Base-by-base conservation (phyloP, 2,329 filamentous ascomycete species). In the Fusarium nurragi region DNA sequence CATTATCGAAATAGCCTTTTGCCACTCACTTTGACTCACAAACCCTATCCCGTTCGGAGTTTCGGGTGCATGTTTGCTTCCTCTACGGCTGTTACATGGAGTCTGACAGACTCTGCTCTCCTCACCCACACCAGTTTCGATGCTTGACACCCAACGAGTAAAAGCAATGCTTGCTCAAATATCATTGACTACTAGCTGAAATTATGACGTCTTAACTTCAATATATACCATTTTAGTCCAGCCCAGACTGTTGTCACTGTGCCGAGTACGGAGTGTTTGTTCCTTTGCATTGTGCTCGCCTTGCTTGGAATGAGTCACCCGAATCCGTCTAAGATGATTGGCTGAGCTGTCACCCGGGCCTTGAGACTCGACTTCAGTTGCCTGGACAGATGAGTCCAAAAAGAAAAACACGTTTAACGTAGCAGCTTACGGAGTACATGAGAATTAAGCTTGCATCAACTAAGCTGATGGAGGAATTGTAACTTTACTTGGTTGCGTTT, bases 261-360 rank as follows among this genome's bases (percentile, higher is more conserved):
- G 25, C 3, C 14, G 12, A n/a, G 8, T n/a, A 34, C 32, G 32
- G 32, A 34, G 32, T 34, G 6, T 34, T 34, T 34, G 32, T 5
- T 34, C 32, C 32, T 34, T 9, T n/a, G 32, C 32, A 16, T n/a
- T n/a, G 7, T n/a, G 32, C n/a, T 34, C n/a, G 32, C 32, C 16
- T 34, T 6, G 16, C 16, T 10, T 34, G 32, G 32, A 34, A 34
- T 34, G 32, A 34, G 32, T 40, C 49, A 52, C 49, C 49, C 18
- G 3, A 49, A 54, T 54, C 51, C 51, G 51, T 54, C 44, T 54
- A 49, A 54, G 51, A 32, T 54, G 51, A 54, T 54, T 39, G 51
- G 51, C 34, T 34, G 16, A 16, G 9, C 32, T 34, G 9, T n/a
- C 32, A 9, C 32, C 16, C 16, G n/a, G 10, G n/a, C 10, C 7